Conservation (phyloP, 2,329 filamentous ascomycete species). For the Diaporthe eres region DNA sequence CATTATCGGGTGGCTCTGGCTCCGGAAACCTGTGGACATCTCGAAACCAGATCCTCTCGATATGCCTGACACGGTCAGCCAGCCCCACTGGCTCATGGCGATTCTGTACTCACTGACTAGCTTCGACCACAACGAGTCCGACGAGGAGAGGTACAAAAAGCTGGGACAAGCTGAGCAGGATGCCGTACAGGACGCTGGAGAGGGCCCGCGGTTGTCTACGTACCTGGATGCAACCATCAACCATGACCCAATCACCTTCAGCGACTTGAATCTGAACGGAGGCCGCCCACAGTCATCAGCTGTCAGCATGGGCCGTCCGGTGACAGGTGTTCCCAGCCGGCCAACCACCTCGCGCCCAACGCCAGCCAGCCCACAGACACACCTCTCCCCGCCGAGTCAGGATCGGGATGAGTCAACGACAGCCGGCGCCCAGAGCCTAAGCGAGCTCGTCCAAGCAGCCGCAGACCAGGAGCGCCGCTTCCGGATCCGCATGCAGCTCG, state of each 20-base stretch:
- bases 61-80: slow-evolving; percentile 18
- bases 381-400: neutral
- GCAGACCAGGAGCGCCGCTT: slow-evolving; percentile 35
- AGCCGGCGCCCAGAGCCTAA: slow-evolving; percentile 6
- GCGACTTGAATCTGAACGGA: slow-evolving; percentile 26
- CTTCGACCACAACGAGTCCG: slow-evolving; percentile 34
- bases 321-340: slow-evolving; percentile 8
- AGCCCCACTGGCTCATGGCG: slow-evolving; percentile 34
- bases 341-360: slow-evolving; percentile 12
- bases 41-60: slow-evolving; percentile 25
- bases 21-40: slow-evolving; percentile 48
- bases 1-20: slow-evolving; percentile 49
- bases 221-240: slow-evolving; percentile 32
- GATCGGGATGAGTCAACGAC: neutral
- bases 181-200: neutral
- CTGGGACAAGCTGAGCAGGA: slow-evolving; percentile 14
- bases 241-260: slow-evolving; percentile 32
- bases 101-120: slow-evolving; percentile 30
- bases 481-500: slow-evolving; percentile 31
- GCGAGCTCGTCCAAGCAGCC: slow-evolving; percentile 27
- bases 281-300: slow-evolving; percentile 2
- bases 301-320: slow-evolving; percentile 10
- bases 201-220: neutral
- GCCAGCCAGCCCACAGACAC: neutral
- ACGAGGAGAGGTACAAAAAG: slow-evolving; percentile 29